phyloP scores from a whole-genome alignment of 495 filamentous ascomycete species.

The Aspergillus olivimuriae region DNA sequence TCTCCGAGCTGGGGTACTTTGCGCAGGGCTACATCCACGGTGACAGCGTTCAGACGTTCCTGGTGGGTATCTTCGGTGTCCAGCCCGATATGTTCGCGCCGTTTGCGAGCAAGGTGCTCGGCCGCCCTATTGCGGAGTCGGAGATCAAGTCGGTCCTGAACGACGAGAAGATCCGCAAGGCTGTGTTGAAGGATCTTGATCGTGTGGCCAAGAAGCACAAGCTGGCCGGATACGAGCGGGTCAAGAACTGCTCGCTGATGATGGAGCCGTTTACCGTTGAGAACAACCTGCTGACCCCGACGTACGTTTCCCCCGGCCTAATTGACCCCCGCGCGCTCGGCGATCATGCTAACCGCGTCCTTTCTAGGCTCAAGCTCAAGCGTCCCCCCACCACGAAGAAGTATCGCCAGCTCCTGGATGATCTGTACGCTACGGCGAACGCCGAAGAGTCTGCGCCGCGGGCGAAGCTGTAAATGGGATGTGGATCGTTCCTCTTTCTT shows the following conservation, averaged over 20 bases:
- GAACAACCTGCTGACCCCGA: slow-evolving; percentile 91
- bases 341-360: no score
- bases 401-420: slow-evolving; percentile 68
- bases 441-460: slow-evolving; percentile 49
- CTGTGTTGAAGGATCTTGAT: slow-evolving; percentile 74
- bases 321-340: no score
- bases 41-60: slow-evolving; percentile 72
- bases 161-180: slow-evolving; percentile 63
- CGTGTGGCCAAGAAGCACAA: slow-evolving; percentile 74
- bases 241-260: slow-evolving; percentile 66
- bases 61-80: slow-evolving; percentile 85
- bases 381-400: slow-evolving; percentile 76
- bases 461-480: slow-evolving; percentile 35
- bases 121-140: slow-evolving; percentile 51
- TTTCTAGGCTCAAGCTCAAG: slow-evolving; percentile 93
- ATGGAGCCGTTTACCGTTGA: slow-evolving; percentile 91
- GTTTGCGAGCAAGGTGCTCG: slow-evolving; percentile 70
- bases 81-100: slow-evolving; percentile 73
- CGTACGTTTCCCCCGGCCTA: no score
- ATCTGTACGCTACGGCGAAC: slow-evolving; percentile 71
- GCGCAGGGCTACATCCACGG: slow-evolving; percentile 86
- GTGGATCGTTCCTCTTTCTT: slow-evolving; percentile 1
- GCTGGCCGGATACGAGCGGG: slow-evolving; percentile 83
- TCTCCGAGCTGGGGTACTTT: slow-evolving; percentile 71
- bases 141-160: slow-evolving; percentile 59